Evolutionary conservation across 1,139 yeast species (phyloP).

Genomic region (Suhomyces maxii): DNA sequence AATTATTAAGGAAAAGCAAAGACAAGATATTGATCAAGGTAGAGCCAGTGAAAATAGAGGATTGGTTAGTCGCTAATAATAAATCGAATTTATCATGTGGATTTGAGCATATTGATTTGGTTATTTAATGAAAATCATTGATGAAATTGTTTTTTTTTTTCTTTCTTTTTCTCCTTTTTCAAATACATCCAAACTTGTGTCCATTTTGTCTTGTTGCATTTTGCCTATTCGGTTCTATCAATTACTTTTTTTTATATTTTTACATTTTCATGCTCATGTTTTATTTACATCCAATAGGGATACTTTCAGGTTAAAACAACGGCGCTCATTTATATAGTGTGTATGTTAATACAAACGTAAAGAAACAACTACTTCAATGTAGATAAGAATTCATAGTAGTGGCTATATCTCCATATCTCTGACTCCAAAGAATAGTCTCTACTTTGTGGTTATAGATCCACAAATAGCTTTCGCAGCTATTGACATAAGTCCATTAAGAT

Average conservation of each 20-base stretch:
- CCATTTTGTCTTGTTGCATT: neutral
- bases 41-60: constrained; percentile 5
- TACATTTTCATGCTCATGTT: neutral
- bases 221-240: neutral
- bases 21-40: constrained; percentile 8
- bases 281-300: neutral
- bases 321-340: neutral
- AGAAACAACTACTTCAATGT: neutral
- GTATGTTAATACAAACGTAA: neutral
- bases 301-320: neutral
- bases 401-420: no score
- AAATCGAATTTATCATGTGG: no score
- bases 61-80: constrained; percentile 7
- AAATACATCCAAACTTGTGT: no score
- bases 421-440: no score
- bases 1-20: constrained; percentile 21
- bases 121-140: neutral
- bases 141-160: no score
- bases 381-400: no score
- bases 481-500: no score
- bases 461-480: no score
- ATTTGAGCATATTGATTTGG: neutral
- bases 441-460: no score
- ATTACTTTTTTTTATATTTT: neutral
- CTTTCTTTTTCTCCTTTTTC: no score